phyloP scores from a whole-genome alignment of 176 grass and related monocot genomes.

The Oryza nivara region DNA sequence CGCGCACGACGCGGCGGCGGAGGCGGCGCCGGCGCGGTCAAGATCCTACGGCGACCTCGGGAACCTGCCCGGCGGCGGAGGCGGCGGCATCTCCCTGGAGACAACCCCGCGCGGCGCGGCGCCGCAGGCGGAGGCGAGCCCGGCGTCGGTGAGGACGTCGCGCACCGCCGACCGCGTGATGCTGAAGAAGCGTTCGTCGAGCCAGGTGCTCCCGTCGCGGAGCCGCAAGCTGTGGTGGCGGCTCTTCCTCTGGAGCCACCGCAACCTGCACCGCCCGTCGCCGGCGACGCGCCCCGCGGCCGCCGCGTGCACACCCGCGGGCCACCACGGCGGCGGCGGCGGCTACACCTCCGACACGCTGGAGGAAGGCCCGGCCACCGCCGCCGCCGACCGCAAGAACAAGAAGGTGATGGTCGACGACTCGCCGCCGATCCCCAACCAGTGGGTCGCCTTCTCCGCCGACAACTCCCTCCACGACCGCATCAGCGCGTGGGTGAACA shows the following conservation, averaged over 20 bases:
- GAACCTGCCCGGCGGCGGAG: conserved; percentile 11
- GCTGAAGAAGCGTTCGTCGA: conserved; percentile 93
- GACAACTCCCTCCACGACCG: conserved; percentile 71
- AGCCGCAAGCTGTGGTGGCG: conserved; percentile 98
- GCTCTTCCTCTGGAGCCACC: conserved; percentile 98
- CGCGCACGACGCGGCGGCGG: conserved; percentile 26
- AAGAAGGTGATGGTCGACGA: conserved; percentile 56
- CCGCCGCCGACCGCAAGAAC: conserved; percentile 49
- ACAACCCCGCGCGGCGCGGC: not conserved
- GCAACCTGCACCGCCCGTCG: conserved; percentile 66
- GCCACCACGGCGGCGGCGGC: conserved; percentile 50
- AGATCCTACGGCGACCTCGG: conserved; percentile 66
- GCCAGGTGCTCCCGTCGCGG: conserved; percentile 94
- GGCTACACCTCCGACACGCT: conserved; percentile 91
- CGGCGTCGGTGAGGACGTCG: conserved; percentile 73
- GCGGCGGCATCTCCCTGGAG: not conserved
- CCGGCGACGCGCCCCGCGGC: conserved; percentile 16
- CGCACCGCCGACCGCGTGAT: conserved; percentile 80
- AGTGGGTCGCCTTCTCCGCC: conserved; percentile 91
- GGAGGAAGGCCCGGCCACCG: conserved; percentile 34
- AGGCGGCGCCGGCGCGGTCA: conserved; percentile 42
- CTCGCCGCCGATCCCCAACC: conserved; percentile 52
- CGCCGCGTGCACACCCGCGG: not conserved
- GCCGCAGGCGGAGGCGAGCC: conserved; percentile 43
- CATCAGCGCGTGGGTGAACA: conserved; percentile 83